phyloP scores from a whole-genome alignment of 257 asterid genomes.

The Gynochthodes officinalis region DNA sequence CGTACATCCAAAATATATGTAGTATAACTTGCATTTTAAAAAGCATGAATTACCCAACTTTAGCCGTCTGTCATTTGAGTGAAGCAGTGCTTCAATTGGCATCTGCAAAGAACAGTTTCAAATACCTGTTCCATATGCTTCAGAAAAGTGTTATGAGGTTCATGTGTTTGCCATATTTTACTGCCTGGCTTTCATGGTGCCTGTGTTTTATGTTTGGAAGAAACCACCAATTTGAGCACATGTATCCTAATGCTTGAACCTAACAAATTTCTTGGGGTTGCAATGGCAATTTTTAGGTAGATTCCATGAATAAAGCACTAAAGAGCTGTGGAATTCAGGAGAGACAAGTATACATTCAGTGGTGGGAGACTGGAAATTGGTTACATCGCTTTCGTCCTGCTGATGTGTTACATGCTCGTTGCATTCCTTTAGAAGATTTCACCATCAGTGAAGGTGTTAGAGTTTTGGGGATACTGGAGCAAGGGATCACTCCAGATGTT shows the following conservation, averaged over 20 bases:
- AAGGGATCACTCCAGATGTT: constrained; percentile 59
- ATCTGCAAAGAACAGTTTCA: too few species aligned
- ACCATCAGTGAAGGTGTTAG: constrained; percentile 33
- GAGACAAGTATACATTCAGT: constrained; percentile 58
- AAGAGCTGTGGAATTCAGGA: constrained; percentile 36
- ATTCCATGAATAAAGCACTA: constrained; percentile 39
- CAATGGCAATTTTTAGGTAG: constrained; percentile 32
- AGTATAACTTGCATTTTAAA: too few species aligned
- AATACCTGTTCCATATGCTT: too few species aligned
- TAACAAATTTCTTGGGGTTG: constrained; percentile 6
- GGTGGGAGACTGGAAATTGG: constrained; percentile 71
- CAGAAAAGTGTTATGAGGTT: too few species aligned
- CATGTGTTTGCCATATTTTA: too few species aligned
- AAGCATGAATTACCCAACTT: too few species aligned
- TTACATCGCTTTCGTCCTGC: constrained; percentile 51
- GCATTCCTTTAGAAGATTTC: constrained; percentile 45
- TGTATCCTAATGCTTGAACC: background rate
- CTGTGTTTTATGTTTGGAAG: background rate
- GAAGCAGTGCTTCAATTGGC: too few species aligned
- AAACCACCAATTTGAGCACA: background rate
- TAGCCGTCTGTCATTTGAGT: too few species aligned
- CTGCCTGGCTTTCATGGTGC: too few species aligned
- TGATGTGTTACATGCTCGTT: constrained; percentile 47
- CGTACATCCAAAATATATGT: background rate
- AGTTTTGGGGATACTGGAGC: constrained; percentile 56